Evolutionary conservation across 1,284 basidiomycete genomes (phyloP), one percentile per base, ranked within the genome.

Genomic region (Ceratobasidium sp.): DNA sequence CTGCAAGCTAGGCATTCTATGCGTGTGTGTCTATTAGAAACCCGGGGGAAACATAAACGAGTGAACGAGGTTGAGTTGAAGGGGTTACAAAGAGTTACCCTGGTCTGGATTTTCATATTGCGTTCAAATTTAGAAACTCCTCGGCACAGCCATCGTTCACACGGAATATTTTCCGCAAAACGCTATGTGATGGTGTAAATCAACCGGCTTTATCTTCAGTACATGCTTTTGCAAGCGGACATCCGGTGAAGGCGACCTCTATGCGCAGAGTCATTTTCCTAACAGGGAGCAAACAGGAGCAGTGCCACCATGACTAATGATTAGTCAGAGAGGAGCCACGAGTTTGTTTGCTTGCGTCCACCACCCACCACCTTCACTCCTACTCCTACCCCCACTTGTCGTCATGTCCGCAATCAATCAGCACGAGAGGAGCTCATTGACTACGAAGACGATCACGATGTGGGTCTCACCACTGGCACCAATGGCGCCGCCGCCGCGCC

Each of bases 381-480:
- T 35, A 27, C 22, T 25, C 20, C 27, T 29, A 20, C 43, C 47
- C 54, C 29, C 62, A 43, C 32, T 45, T 17, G 40, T 29, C 35
- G 25, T 56, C 34, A 55, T 56, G 62, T 55, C 53, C 32, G 43
- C 31, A 25, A 57, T 68, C 64, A 68, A 55, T 53, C 53, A 53
- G 34, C 40, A 32, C 55, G 70, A 71, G 73, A 73, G 47, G 73
- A 82, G 74, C 79, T 82, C 75, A 80, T 82, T 79, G 94, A 96
- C 83, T 96, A 95, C 85, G 94, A 96, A 79, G 94, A 98, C 78
- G 94, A 95, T 78, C 91, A 95, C 77, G 93, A 95, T 77, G 84
- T 91, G 49, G 50, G 31, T 73, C 85, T 89, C 74, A 85, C 90
- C 70, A 88, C 86, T 72, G 79, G 83, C 67, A 79, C 80, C 43